These are phyloP conservation scores for Dipteronia sinensis DNA, from an alignment of 345 rosid species.

Conservation along the genomic window DNA sequence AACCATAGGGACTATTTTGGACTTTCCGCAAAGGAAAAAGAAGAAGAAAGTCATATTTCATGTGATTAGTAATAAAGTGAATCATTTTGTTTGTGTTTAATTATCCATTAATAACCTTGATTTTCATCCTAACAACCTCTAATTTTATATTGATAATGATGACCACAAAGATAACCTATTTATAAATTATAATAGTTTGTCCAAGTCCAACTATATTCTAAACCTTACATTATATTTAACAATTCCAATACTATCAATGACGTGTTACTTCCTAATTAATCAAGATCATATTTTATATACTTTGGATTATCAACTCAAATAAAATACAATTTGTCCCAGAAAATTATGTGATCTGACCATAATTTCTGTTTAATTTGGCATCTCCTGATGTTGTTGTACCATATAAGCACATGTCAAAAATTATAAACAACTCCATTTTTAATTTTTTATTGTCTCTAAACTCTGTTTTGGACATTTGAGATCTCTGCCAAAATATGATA, in stretches of 20 bases:
- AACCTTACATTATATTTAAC: neutral
- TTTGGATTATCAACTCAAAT: neutral
- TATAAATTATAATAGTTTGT: neutral
- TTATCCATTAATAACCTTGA: neutral
- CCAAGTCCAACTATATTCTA: neutral
- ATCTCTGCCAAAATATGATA: too few relatives aligned
- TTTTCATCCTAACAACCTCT: neutral
- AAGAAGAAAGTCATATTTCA: neutral
- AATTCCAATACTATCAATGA: neutral
- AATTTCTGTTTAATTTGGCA: neutral
- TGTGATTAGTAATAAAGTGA: neutral
- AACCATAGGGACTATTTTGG: too few relatives aligned
- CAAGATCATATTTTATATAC: neutral
- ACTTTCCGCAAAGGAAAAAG: too few relatives aligned
- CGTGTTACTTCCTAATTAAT: neutral
- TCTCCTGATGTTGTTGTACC: neutral
- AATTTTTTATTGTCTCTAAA: neutral
- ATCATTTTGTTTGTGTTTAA: neutral
- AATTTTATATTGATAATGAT: neutral
- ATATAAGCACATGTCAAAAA: conserved; percentile 12
- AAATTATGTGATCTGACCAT: neutral
- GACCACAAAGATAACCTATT: neutral
- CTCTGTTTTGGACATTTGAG: neutral
- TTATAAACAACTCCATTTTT: neutral
- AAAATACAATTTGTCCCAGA: neutral